phyloP scores from a whole-genome alignment of 2,329 filamentous ascomycete genomes.

The Parascedosporium putredinis region DNA sequence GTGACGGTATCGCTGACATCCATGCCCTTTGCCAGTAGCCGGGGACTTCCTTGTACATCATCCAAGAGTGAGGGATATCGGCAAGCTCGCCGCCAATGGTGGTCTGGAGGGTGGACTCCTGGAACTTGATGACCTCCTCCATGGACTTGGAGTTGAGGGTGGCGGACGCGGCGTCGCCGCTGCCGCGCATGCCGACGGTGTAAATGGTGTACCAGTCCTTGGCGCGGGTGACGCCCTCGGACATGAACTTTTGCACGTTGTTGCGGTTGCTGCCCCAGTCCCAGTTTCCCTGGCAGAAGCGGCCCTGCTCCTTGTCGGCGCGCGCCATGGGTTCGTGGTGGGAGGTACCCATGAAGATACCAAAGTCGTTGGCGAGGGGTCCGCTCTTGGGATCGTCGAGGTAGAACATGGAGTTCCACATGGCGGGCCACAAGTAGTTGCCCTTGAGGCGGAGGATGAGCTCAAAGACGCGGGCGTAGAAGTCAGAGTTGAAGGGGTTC shows the following conservation, averaged over 20 bases:
- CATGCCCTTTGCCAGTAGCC: conserved; percentile 48
- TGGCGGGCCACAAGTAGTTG: conserved; percentile 66
- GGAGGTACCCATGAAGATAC: conserved; percentile 61
- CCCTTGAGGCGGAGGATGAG: conserved; percentile 57
- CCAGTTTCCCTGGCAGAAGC: conserved; percentile 51
- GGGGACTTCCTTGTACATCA: conserved; percentile 46
- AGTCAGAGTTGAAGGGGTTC: conserved; percentile 19
- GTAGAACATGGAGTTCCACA: conserved; percentile 63
- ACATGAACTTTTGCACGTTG: conserved; percentile 58
- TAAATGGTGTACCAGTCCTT: conserved; percentile 53
- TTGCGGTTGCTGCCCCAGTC: conserved; percentile 59
- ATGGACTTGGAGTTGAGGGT: conserved; percentile 44
- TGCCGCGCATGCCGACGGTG: conserved; percentile 62
- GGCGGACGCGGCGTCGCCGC: conserved; percentile 49
- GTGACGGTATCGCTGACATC: conserved; percentile 51
- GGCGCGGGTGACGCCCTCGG: conserved; percentile 53
- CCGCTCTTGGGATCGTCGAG: conserved; percentile 61
- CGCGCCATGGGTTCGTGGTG: conserved; percentile 65
- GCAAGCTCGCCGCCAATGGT: conserved; percentile 13
- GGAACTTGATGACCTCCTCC: conserved; percentile 37
- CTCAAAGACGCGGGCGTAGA: conserved; percentile 62
- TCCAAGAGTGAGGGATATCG: conserved; percentile 44
- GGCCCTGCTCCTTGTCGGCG: conserved; percentile 44
- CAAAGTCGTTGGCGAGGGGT: conserved; percentile 59
- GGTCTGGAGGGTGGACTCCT: conserved; percentile 14